Percentiles rank a stretch among this genome's conserved stretches.
These are phyloP conservation scores for Leccinum cinnamomeum DNA, from an alignment of 1,284 basidiomycete species.

Conservation along the genomic window DNA sequence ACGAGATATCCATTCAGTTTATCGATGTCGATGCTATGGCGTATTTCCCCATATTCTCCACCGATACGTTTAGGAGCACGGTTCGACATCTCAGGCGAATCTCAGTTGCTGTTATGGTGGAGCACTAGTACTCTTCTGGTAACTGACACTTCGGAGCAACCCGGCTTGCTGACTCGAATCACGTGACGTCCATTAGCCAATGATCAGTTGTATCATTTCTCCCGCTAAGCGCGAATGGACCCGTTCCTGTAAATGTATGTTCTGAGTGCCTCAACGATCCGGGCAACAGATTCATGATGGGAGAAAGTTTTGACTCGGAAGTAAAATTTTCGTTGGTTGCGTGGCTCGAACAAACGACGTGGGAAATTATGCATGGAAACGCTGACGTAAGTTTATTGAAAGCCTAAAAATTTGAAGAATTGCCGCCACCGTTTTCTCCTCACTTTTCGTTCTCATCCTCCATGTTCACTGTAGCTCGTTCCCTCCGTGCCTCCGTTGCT, in stretches of 20 bases:
- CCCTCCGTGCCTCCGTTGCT: conserved; percentile 53
- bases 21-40: conserved; percentile 67
- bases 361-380: conserved; percentile 15
- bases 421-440: conserved; percentile 35
- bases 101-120: neutral
- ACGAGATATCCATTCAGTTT: conserved; percentile 71
- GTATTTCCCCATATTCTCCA: conserved; percentile 72
- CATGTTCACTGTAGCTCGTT: conserved; percentile 67
- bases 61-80: conserved; percentile 53
- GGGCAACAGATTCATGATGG: neutral
- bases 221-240: neutral
- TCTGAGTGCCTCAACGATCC: neutral
- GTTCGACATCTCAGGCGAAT: conserved; percentile 32
- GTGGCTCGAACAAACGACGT: conserved; percentile 13
- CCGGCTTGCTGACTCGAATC: neutral
- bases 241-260: neutral
- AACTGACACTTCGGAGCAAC: neutral
- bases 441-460: conserved; percentile 43
- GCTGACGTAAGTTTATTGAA: conserved; percentile 40
- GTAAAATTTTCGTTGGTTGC: neutral
- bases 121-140: too few species aligned
- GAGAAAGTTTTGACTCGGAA: neutral
- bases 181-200: neutral
- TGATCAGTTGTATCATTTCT: neutral
- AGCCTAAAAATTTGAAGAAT: conserved; percentile 42